Percentiles rank a stretch among this genome's conserved stretches.
Conservation (phyloP, 2,329 filamentous ascomycete genomes). For the Xylaria sp. region DNA sequence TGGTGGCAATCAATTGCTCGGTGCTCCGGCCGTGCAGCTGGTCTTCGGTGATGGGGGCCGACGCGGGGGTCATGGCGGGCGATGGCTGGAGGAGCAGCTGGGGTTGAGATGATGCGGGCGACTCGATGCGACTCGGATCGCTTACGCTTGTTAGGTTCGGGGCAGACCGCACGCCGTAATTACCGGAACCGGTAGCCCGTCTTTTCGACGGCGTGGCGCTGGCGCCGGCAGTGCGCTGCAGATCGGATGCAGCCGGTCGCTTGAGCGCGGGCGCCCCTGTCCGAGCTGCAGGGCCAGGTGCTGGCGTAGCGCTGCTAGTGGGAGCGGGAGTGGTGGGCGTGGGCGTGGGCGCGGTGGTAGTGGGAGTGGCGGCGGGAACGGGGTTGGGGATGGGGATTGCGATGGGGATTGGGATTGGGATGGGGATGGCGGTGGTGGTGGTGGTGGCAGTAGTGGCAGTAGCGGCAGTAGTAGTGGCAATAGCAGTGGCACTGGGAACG, state of each 20-base stretch:
- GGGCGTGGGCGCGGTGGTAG: conserved; percentile 11
- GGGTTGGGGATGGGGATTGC: conserved; percentile 8
- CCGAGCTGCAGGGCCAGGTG: conserved; percentile 36
- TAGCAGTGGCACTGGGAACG: conserved; percentile 20
- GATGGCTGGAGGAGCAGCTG: conserved; percentile 34
- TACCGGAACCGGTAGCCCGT: conserved; percentile 38
- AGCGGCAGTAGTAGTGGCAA: conserved; percentile 17
- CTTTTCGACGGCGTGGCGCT: conserved; percentile 42
- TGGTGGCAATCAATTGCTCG: conserved; percentile 45
- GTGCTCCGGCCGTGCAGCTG: conserved; percentile 41
- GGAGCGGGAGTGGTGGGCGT: conserved; percentile 29
- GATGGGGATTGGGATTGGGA: no score
- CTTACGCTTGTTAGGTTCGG: conserved; percentile 26
- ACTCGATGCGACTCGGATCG: conserved; percentile 14
- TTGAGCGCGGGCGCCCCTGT: conserved; percentile 38
- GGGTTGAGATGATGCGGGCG: conserved; percentile 19
- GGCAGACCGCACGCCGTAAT: conserved; percentile 29
- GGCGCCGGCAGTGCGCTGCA: conserved; percentile 43
- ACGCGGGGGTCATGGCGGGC: conserved; percentile 31
- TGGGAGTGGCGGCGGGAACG: conserved; percentile 22
- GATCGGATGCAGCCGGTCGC: conserved; percentile 44
- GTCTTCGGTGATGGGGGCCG: conserved; percentile 39
- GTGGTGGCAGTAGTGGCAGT: conserved; percentile 20
- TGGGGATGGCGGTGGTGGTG: conserved; percentile 21
- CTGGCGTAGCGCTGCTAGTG: conserved; percentile 30